These are phyloP conservation scores for Colletotrichum spinosum DNA, from an alignment of 2,329 filamentous ascomycete species.

Conservation along the genomic window DNA sequence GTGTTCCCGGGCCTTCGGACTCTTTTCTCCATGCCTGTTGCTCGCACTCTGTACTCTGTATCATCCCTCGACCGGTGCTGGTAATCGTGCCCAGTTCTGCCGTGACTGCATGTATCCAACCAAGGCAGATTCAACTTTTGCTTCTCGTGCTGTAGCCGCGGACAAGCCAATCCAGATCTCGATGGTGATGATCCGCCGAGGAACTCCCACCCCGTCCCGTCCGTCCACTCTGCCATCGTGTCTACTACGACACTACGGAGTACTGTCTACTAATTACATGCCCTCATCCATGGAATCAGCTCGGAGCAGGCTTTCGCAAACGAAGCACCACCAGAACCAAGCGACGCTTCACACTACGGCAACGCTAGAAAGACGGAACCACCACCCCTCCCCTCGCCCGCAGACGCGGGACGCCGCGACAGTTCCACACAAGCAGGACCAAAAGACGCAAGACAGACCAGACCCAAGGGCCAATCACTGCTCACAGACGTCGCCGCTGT, in stretches of 20 bases:
- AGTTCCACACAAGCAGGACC: background rate
- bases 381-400: background rate
- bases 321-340: background rate
- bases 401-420: constrained; percentile 12
- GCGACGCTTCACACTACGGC: background rate
- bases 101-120: too few relatives aligned
- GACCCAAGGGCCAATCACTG: constrained; percentile 13
- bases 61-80: background rate
- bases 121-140: too few relatives aligned
- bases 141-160: background rate
- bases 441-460: background rate
- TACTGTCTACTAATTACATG: too few relatives aligned
- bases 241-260: too few relatives aligned
- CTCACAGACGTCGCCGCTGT: background rate
- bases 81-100: too few relatives aligned
- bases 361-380: background rate
- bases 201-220: constrained; percentile 11
- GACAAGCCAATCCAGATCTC: constrained; percentile 5
- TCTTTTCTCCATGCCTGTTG: background rate
- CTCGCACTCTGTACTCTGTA: background rate
- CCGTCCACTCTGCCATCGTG: background rate
- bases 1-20: background rate
- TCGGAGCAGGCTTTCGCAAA: constrained; percentile 5
- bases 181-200: constrained; percentile 19
- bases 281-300: too few relatives aligned